Evolutionary conservation across 2,329 filamentous ascomycete genomes (phyloP), one percentile per base, ranked within the genome.

Genomic region (Colletotrichum horii): DNA sequence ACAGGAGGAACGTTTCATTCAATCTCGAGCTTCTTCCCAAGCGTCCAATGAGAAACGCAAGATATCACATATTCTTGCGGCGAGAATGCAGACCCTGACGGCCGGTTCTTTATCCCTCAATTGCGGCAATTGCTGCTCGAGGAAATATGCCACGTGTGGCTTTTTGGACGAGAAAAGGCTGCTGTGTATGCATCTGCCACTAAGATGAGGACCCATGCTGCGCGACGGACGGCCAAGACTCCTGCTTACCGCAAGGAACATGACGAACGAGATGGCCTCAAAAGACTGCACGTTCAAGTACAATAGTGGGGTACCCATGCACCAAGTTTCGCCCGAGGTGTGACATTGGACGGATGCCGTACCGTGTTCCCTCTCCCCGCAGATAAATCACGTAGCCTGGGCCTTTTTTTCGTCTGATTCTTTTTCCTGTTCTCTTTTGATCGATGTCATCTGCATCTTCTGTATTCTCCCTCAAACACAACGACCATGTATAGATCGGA

Each of bases 1-100:
- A 24, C 43, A 43, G 9, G 24, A 38, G 55, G 22, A 58, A 73
- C 73, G 70, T 75, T 75, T 60, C 74, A 75, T 75, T 36, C 43
- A 19, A 48, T 22, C 28, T 34, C 24, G 48, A 26, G 12, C 43
- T 11, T 28, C 32, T 60, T 19, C 14, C 15, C 8, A 12, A 19
- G 12, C 34, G 12, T 12, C 73, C 73, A 75, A 75, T 73, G 3
- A 52, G 30, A 58, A 22, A 3, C 32, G 24, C 6, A 15, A 14
- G 22, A 72, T 74, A 66, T 43, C 36, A 22, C 34, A 19, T 14
- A 14, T 19, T 61, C n/a, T 15, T 30, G 26, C 24, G 52, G 52
- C 22, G 28, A 58, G 14, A 38, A 38, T 11, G 43, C 43, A 16
- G 66, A 38, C 66, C 52, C 24, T 43, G 14, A n/a, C 22, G n/a